phyloP scores from a whole-genome alignment of 225 moss, liverwort and hornwort species.

The Marchantia paleacea region DNA sequence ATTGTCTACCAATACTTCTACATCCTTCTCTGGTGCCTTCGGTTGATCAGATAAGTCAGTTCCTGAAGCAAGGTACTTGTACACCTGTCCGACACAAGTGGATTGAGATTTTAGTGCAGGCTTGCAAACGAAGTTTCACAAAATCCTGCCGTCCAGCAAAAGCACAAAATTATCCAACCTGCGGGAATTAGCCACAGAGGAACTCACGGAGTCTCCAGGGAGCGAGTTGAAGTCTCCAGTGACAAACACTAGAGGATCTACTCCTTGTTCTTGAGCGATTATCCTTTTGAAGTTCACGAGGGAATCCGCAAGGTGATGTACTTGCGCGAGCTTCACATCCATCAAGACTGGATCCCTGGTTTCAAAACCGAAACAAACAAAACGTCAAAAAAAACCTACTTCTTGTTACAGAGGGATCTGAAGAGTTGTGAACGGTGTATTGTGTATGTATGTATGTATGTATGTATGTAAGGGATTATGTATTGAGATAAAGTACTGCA shows the following conservation, averaged over 20 bases:
- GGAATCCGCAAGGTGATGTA: conserved; percentile 53
- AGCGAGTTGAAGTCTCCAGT: conserved; percentile 85
- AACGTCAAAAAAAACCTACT: too few relatives aligned
- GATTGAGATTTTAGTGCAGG: too few relatives aligned
- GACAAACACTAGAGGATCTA: conserved; percentile 54
- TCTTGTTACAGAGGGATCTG: too few relatives aligned
- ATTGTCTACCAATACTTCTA: conserved; percentile 29
- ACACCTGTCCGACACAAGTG: conserved; percentile 43
- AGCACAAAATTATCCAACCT: neutral
- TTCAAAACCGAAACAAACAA: neutral
- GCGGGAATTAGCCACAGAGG: neutral
- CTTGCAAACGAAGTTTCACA: neutral
- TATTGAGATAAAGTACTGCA: too few relatives aligned
- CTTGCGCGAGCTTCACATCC: conserved; percentile 93
- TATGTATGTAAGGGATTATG: too few relatives aligned
- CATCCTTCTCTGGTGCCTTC: neutral
- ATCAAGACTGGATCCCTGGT: conserved; percentile 79
- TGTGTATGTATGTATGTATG: too few relatives aligned
- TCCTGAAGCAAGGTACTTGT: conserved; percentile 65
- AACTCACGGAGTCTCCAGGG: conserved; percentile 67
- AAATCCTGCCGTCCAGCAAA: too few relatives aligned
- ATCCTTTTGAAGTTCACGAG: conserved; percentile 50
- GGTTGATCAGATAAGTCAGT: conserved; percentile 21
- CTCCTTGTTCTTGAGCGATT: conserved; percentile 33
- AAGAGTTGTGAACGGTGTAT: too few relatives aligned